Evolutionary conservation across 2,329 filamentous ascomycete species (phyloP).

Genomic region (Colletotrichum cereale): DNA sequence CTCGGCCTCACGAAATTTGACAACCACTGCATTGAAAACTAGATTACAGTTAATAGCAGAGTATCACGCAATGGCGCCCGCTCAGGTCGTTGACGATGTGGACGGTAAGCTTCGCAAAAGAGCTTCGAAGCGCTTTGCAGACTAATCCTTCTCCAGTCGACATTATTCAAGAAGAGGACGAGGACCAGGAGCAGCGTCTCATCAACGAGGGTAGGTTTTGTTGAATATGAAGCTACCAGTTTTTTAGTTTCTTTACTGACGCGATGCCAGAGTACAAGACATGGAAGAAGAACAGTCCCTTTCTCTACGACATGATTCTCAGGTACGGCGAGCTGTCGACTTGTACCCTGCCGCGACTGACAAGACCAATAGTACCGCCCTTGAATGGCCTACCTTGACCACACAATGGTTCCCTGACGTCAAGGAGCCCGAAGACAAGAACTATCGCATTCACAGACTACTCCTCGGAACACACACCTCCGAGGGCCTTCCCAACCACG

Average conservation of each 20-base stretch:
- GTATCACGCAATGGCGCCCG: conserved; percentile 57
- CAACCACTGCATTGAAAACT: neutral
- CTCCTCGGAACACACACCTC: conserved; percentile 96
- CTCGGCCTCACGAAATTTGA: neutral
- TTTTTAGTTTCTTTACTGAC: conserved; percentile 2
- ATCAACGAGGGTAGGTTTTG: conserved; percentile 84
- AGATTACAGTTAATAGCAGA: neutral
- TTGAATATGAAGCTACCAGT: neutral
- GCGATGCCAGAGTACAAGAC: conserved; percentile 90
- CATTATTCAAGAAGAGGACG: conserved; percentile 75
- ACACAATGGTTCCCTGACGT: conserved; percentile 99
- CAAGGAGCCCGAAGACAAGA: conserved; percentile 87
- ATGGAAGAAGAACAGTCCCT: conserved; percentile 99
- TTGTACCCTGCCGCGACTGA: neutral
- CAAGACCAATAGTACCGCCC: conserved; percentile 73
- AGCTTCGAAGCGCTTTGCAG: neutral
- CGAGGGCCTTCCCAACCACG: conserved; percentile 85
- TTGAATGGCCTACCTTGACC: conserved; percentile 97
- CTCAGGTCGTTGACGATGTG: conserved; percentile 62
- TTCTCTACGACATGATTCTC: conserved; percentile 97
- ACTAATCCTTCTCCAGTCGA: conserved; percentile 53
- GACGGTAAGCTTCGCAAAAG: conserved; percentile 54
- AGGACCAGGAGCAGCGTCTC: conserved; percentile 83
- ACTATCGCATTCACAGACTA: conserved; percentile 87
- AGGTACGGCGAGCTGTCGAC: conserved; percentile 62